phyloP scores from a whole-genome alignment of 768 basidiomycete species.

The Amanita rubescens region DNA sequence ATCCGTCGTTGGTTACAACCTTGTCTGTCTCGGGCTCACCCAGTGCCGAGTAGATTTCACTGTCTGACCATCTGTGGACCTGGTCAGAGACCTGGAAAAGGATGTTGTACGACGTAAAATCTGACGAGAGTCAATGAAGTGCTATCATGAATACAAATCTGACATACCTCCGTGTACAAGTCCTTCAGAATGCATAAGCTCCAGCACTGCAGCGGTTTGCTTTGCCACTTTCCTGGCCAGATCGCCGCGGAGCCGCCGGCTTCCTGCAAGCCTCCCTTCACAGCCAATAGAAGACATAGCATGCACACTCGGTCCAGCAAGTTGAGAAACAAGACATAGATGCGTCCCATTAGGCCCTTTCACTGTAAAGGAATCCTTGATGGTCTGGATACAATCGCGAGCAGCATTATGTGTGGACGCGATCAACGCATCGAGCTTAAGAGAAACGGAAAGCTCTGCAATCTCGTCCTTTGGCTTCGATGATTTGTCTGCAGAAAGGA shows the following conservation, averaged over 20 bases:
- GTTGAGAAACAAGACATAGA: no score
- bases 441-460: no score
- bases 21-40: not conserved
- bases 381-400: not conserved
- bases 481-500: no score
- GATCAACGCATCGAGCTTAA: no score
- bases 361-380: constrained; percentile 73
- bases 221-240: no score
- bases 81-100: no score
- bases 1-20: not conserved
- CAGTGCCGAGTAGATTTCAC: not conserved
- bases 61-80: not conserved
- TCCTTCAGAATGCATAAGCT: no score
- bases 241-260: not conserved
- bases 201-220: no score
- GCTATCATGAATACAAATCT: not conserved
- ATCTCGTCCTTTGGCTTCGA: no score
- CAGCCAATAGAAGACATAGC: constrained; percentile 64
- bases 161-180: no score
- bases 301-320: constrained; percentile 61
- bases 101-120: not conserved
- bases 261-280: not conserved
- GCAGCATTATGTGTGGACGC: no score
- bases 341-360: constrained; percentile 70
- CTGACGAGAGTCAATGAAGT: no score